Evolutionary conservation across 2,329 filamentous ascomycete genomes (phyloP), one percentile per base, ranked within the genome.

Genomic region (Apiospora aurea): DNA sequence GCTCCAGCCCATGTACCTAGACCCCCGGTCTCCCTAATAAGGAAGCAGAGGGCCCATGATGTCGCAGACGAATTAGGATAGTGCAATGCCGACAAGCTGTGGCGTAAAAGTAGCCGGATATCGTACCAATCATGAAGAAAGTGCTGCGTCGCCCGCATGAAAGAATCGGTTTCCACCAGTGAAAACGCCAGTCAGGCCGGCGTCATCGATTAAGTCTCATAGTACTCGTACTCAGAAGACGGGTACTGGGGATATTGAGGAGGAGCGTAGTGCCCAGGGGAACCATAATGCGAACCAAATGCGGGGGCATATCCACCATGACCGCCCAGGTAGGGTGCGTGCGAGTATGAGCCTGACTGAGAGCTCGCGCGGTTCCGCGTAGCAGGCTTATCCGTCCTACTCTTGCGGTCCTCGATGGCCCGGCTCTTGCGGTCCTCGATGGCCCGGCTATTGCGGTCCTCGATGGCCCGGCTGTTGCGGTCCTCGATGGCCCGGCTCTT

Each of bases 331-430:
- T 53, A 68, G 26, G 46, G 21, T 34, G 72, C 49, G 29, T 82
- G 82, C 2, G 79, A 76, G 75, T 80, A 85, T 21, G 87, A 87
- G 71, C 84, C 84, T 2, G 87, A 83, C 72, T 87, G 87, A 72
- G 88, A 90, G 44, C 82, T 83, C 26, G 86, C 83, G 71, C 85
- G 87, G 71, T 79, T 79, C 67, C 85, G 86, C 73, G 83, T 80
- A 38, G 84, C 79, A 14, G 87, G 82, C 11, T 84, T 82, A 29
- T 87, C 87, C 26, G 82, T 76, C 66, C 85, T 24, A 26, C 46
- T 69, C 21, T 83, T 64, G 18, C 57, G 57, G 13, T 64, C 57
- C 34, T 64, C 51, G 7, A 34, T 34, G 26, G 51, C 16, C 21
- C 26, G 38, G 29, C 29, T 38, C 21, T 61, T 61, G 10, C 29